phyloP scores from a whole-genome alignment of 805 yeast genomes.

The Diddensiella transvaalensis region DNA sequence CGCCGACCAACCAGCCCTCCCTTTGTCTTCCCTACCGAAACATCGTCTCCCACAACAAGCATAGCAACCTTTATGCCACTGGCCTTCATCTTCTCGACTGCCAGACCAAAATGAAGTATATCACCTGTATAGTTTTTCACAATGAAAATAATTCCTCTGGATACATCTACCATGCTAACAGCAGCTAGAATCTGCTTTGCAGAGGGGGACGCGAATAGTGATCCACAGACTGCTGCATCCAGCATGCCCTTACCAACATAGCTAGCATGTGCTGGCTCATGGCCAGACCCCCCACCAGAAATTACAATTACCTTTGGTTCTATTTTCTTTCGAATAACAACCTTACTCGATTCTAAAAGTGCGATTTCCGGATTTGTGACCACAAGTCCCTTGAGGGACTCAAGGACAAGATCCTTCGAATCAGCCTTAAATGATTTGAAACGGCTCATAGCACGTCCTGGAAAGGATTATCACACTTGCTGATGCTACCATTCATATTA shows the following conservation, averaged over 20 bases:
- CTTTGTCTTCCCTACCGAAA: slow-evolving; percentile 83
- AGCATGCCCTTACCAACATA: slow-evolving; percentile 80
- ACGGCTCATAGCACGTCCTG: too few species aligned
- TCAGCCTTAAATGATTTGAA: too few species aligned
- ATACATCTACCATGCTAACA: slow-evolving; percentile 52
- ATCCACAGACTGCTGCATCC: slow-evolving; percentile 87
- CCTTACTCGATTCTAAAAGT: too few species aligned
- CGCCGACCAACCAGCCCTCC: slow-evolving; percentile 92
- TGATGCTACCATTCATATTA: too few species aligned
- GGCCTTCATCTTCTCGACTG: slow-evolving; percentile 82
- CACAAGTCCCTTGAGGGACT: too few species aligned
- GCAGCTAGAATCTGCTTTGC: slow-evolving; percentile 80
- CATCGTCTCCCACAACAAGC: slow-evolving; percentile 84
- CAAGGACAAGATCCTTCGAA: too few species aligned
- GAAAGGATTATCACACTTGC: too few species aligned
- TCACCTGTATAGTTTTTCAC: slow-evolving; percentile 96
- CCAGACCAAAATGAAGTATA: slow-evolving; percentile 85
- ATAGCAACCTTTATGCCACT: slow-evolving; percentile 69
- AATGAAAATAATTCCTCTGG: slow-evolving; percentile 68
- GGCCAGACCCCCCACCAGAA: slow-evolving; percentile 96
- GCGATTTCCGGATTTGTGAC: too few species aligned
- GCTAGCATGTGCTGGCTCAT: slow-evolving; percentile 92
- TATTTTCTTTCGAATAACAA: slow-evolving; percentile 13
- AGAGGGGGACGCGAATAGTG: slow-evolving; percentile 90
- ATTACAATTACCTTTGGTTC: slow-evolving; percentile 52